phyloP scores from a whole-genome alignment of 257 asterid genomes.

The Eustoma russellianum region DNA sequence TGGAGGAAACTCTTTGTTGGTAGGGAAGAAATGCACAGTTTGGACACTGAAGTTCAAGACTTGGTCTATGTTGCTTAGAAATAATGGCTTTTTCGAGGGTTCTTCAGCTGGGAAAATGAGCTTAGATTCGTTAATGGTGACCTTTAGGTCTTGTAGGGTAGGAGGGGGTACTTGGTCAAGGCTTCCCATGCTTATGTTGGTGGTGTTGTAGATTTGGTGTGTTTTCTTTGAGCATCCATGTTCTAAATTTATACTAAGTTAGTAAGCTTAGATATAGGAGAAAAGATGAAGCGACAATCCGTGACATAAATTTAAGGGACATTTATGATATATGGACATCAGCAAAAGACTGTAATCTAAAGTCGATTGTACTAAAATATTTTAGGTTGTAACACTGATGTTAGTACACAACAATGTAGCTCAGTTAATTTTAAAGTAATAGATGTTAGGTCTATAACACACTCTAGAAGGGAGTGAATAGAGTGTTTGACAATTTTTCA shows the following conservation, averaged over 20 bases:
- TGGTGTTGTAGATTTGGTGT: neutral
- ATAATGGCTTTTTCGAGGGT: constrained; percentile 29
- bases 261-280: neutral
- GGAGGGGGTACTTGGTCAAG: constrained; percentile 18
- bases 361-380: too few relatives aligned
- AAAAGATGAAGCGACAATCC: neutral
- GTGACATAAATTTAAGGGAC: neutral
- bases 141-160: constrained; percentile 43
- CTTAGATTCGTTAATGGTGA: constrained; percentile 41
- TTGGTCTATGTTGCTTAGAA: constrained; percentile 66
- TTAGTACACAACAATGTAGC: too few relatives aligned
- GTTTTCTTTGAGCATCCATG: neutral
- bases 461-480: too few relatives aligned
- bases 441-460: too few relatives aligned
- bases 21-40: constrained; percentile 63
- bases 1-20: constrained; percentile 41
- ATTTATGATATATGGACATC: too few relatives aligned
- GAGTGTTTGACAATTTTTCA: too few relatives aligned
- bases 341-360: too few relatives aligned
- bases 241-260: constrained; percentile 11
- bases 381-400: too few relatives aligned
- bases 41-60: constrained; percentile 69
- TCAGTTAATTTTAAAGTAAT: too few relatives aligned
- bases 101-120: constrained; percentile 31
- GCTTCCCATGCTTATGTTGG: constrained; percentile 26